Evolutionary conservation across 345 rosid species (phyloP).

Genomic region (Aquilaria malaccensis): DNA sequence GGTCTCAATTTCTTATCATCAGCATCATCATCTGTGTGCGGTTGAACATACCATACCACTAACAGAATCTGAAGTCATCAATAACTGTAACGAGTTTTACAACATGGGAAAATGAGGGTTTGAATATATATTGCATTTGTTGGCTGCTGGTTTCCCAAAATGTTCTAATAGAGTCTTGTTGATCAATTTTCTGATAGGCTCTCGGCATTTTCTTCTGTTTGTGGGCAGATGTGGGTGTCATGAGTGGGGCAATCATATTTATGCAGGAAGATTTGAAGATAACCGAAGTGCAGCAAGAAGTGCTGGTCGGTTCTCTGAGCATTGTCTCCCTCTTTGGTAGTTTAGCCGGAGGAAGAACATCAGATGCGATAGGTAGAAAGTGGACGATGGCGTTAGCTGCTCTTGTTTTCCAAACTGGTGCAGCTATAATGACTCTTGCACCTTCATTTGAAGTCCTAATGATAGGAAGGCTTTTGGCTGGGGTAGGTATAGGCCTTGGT

Average conservation of each 20-base stretch:
- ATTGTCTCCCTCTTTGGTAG: constrained; percentile 78
- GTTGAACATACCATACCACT: too few species aligned
- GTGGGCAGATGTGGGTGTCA: constrained; percentile 82
- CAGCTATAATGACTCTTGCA: constrained; percentile 74
- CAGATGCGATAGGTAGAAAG: constrained; percentile 76
- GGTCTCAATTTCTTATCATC: too few species aligned
- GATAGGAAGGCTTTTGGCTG: constrained; percentile 74
- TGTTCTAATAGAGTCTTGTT: too few species aligned
- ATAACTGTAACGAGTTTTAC: too few species aligned
- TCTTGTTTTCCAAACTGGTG: constrained; percentile 65
- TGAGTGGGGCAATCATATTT: constrained; percentile 93
- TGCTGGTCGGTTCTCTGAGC: constrained; percentile 73
- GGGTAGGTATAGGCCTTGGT: constrained; percentile 81
- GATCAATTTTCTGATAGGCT: too few species aligned
- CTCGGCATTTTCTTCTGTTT: background rate
- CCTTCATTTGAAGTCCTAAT: constrained; percentile 60
- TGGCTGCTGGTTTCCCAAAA: too few species aligned
- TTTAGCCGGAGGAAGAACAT: constrained; percentile 79
- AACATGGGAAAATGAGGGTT: too few species aligned
- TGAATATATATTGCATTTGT: too few species aligned
- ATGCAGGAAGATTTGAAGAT: constrained; percentile 79
- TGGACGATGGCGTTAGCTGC: constrained; percentile 96
- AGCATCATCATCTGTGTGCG: too few species aligned
- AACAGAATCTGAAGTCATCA: too few species aligned
- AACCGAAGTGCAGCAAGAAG: constrained; percentile 71